Percentiles rank a stretch among this genome's conserved stretches.
These are phyloP conservation scores for Solanum lycopersicoides DNA, from an alignment of 257 asterid species.

Conservation along the genomic window DNA sequence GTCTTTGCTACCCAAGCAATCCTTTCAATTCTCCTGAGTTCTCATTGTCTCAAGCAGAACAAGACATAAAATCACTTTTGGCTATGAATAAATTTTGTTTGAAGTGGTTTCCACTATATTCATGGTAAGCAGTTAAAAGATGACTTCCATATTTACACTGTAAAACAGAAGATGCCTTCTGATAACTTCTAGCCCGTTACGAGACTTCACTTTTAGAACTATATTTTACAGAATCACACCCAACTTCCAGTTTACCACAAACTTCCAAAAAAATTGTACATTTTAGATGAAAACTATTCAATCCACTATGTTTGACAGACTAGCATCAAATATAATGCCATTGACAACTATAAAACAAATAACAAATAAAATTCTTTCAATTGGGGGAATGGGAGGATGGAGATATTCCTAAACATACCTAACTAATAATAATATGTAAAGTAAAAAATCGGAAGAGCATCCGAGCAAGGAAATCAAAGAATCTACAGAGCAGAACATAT, in stretches of 20 bases:
- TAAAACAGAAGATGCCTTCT: not conserved
- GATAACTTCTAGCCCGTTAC: not conserved
- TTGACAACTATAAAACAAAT: not conserved
- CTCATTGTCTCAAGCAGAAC: not conserved
- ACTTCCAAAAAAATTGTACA: not conserved
- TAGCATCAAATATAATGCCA: not conserved
- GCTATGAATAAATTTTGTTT: no score
- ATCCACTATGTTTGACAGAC: not conserved
- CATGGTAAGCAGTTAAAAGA: not conserved
- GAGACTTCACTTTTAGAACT: not conserved
- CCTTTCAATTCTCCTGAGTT: slow-evolving; percentile 68
- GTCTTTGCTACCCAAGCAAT: slow-evolving; percentile 99
- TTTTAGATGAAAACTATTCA: not conserved
- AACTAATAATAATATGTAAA: not conserved
- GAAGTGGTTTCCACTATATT: not conserved
- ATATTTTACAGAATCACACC: not conserved
- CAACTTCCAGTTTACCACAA: not conserved
- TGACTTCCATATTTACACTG: not conserved
- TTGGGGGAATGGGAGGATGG: not conserved
- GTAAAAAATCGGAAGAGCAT: not conserved
- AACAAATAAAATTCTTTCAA: not conserved
- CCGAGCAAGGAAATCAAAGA: not conserved
- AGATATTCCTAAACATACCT: not conserved
- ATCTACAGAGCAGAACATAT: not conserved
- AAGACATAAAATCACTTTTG: not conserved